These are phyloP conservation scores for Penicillium cosmopolitanum DNA, from an alignment of 495 filamentous ascomycete genomes.

Conservation along the genomic window DNA sequence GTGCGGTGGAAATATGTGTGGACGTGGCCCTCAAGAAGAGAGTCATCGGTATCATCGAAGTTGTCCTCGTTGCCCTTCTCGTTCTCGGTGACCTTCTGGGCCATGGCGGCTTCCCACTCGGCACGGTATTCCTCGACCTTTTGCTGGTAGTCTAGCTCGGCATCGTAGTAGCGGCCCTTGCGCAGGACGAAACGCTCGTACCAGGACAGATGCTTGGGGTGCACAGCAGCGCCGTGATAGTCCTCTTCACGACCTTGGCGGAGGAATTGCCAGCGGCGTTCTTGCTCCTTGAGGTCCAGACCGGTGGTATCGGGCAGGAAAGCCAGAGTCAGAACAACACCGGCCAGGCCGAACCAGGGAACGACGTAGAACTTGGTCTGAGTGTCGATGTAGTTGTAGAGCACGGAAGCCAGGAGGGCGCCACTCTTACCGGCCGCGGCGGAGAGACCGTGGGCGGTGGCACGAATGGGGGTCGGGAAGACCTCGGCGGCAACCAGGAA, in stretches of 20 bases:
- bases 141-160: conserved; percentile 73
- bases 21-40: conserved; percentile 48
- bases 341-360: conserved; percentile 86
- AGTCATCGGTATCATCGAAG: conserved; percentile 43
- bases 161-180: conserved; percentile 75
- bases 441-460: conserved; percentile 87
- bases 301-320: conserved; percentile 94
- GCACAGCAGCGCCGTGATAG: conserved; percentile 87
- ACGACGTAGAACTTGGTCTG: conserved; percentile 83
- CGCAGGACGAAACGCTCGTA: conserved; percentile 73
- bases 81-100: conserved; percentile 52
- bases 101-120: conserved; percentile 65
- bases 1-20: conserved; percentile 55
- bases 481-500: conserved; percentile 93
- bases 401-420: conserved; percentile 77
- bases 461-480: conserved; percentile 86
- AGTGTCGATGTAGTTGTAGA: conserved; percentile 86
- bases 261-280: conserved; percentile 83
- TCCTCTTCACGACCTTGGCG: conserved; percentile 71
- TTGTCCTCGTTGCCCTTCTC: conserved; percentile 30
- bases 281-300: conserved; percentile 91
- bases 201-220: conserved; percentile 79
- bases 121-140: conserved; percentile 79
- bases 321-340: conserved; percentile 73
- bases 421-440: conserved; percentile 83